phyloP scores from a whole-genome alignment of 2,329 filamentous ascomycete genomes.

The Hypoxylon sp. region DNA sequence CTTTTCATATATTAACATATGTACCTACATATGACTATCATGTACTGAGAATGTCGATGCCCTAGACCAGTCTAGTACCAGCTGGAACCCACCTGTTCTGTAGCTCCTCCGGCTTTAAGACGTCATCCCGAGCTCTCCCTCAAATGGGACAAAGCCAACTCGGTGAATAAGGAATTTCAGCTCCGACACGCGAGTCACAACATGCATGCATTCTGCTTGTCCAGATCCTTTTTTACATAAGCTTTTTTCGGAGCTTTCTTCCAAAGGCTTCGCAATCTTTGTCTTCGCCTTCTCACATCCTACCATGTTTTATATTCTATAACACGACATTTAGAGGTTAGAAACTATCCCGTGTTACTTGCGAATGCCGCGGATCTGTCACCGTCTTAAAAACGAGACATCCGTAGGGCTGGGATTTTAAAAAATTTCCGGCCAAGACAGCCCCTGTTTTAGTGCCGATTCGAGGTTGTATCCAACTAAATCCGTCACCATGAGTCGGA shows the following conservation, averaged over 20 bases:
- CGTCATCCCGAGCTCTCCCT: constrained; percentile 48
- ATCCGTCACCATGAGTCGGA: constrained; percentile 60
- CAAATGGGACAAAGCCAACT: constrained; percentile 11
- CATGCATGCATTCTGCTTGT: constrained; percentile 34
- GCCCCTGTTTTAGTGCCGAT: constrained; percentile 2
- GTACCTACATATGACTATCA: not conserved
- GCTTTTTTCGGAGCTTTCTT: constrained; percentile 19
- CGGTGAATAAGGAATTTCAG: constrained; percentile 30
- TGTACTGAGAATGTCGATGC: not conserved
- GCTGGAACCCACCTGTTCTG: constrained; percentile 14
- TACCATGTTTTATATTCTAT: constrained; percentile 2
- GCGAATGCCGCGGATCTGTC: constrained; percentile 18
- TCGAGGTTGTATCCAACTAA: constrained; percentile 3
- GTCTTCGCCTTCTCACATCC: constrained; percentile 9
- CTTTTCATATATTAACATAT: not conserved
- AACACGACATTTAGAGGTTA: constrained; percentile 15
- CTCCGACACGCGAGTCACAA: constrained; percentile 29
- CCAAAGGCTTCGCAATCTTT: constrained; percentile 21
- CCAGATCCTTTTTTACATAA: constrained; percentile 30
- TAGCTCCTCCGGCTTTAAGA: constrained; percentile 42
- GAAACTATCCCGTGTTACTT: constrained; percentile 1
- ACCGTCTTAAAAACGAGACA: not conserved
- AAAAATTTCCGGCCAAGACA: constrained; percentile 10
- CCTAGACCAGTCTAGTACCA: constrained; percentile 9
- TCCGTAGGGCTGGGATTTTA: not conserved